These are phyloP conservation scores for Pythium brachiatum DNA, from an alignment of 352 stramenopile genomes.

Conservation along the genomic window DNA sequence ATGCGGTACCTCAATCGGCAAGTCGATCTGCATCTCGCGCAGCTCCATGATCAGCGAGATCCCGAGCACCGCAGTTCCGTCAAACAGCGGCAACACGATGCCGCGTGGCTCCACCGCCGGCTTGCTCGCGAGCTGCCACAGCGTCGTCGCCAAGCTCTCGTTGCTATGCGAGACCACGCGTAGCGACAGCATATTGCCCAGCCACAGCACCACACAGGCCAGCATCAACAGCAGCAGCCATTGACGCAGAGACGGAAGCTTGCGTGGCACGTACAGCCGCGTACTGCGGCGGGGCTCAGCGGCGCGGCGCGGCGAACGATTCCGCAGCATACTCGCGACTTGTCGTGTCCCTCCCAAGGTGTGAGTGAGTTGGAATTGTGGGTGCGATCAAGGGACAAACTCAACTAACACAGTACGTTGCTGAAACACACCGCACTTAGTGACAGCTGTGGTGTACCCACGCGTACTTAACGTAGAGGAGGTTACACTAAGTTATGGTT, in stretches of 20 bases:
- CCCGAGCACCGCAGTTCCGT: constrained; percentile 54
- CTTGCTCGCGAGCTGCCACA: constrained; percentile 22
- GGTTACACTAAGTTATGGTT: too few relatives aligned
- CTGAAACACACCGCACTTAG: too few relatives aligned
- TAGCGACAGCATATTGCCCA: constrained; percentile 21
- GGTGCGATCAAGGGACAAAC: background rate
- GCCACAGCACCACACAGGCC: constrained; percentile 11
- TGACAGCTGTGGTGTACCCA: too few relatives aligned
- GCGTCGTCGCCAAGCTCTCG: constrained; percentile 14
- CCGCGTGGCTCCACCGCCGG: constrained; percentile 39
- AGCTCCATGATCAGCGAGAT: constrained; percentile 64
- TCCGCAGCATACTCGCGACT: background rate
- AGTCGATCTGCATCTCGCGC: constrained; percentile 42
- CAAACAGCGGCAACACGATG: constrained; percentile 63
- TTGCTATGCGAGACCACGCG: background rate
- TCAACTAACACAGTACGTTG: too few relatives aligned
- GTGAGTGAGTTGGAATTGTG: background rate
- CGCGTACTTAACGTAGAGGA: too few relatives aligned
- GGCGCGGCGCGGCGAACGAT: constrained; percentile 6
- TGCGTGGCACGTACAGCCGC: background rate
- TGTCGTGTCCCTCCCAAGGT: too few relatives aligned
- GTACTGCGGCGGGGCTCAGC: constrained; percentile 11
- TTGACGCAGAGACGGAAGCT: constrained; percentile 14
- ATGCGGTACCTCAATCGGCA: constrained; percentile 68
- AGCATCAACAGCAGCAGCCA: constrained; percentile 8